phyloP scores from a whole-genome alignment of 148 eudicot species.

The Tetragonia tetragonoides region DNA sequence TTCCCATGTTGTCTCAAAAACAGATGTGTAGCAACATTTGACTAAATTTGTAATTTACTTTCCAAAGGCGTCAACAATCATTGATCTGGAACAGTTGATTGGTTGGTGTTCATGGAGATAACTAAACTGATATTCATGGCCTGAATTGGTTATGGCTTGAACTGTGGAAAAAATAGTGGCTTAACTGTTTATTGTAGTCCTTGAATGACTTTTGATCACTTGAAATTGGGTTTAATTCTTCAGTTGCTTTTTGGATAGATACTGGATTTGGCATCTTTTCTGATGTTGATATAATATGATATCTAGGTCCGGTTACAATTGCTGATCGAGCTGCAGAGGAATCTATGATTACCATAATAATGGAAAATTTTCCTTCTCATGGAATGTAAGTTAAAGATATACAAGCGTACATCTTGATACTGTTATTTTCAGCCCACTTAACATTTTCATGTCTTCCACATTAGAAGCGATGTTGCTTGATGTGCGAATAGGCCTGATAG shows the following conservation, averaged over 20 bases:
- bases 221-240: not conserved
- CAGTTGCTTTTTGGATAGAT: not conserved
- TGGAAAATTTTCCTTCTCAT: slow-evolving; percentile 66
- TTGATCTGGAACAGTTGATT: not conserved
- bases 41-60: not conserved
- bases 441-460: not conserved
- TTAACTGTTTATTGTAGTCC: not conserved
- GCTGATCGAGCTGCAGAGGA: slow-evolving; percentile 94
- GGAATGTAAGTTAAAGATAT: slow-evolving; percentile 64
- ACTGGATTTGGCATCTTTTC: not conserved
- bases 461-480: not conserved
- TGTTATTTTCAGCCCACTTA: not conserved
- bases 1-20: too few relatives aligned
- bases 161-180: not conserved
- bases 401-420: not conserved
- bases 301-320: slow-evolving; percentile 90
- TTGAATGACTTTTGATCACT: not conserved
- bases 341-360: slow-evolving; percentile 62
- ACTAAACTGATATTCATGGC: not conserved
- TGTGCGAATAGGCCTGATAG: not conserved
- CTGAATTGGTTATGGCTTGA: not conserved
- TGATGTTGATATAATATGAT: slow-evolving; percentile 16
- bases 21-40: not conserved
- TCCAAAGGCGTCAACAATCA: not conserved
- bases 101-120: not conserved